Evolutionary conservation across 805 yeast species (phyloP), one percentile per base, ranked within the genome.

Genomic region (Nakazawaea sp.): DNA sequence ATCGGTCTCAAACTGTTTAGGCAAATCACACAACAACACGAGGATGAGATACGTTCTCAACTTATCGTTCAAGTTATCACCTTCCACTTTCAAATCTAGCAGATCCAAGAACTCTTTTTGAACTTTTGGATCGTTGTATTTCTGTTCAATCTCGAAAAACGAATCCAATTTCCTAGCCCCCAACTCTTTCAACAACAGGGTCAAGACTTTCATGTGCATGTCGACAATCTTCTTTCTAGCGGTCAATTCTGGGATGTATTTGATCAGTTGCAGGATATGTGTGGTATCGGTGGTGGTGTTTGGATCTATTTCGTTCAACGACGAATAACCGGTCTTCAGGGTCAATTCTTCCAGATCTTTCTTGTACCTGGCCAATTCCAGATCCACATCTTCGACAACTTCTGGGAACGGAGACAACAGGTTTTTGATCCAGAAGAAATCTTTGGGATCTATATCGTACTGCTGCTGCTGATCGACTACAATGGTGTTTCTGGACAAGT

Each of bases 321-420:
- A 78, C 7, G 80, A 67, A 27, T 84, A 85, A 16, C 75, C 78
- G 1, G 95, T 81, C 45, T 73, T 78, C 33, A 73, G 72, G 1
- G 97, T 87, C 35, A 94, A 68, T 42, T 83, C 94, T 43, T 80
- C 81, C 2, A 97, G 96, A 49, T 87, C 96, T 40, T 74, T 72
- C 47, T 89, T 90, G 61, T 92, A 92, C 38, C 70, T 68, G 42
- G 81, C 76, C 43, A 89, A 68, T 42, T 87, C 97, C 19, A 70
- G 61, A 52, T 92, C 97, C 16, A 95, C 94, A 58, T 86, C 86
- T 57, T 92, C 98, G 24, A 95, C 98, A n/a, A 94, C 97, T 55
- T 90, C 97, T 1, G 98, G 98, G 66, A 92, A 92, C 27, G 98
- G 97, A 40, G 86, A 63, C 35, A 81, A 81, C 10, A 95, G 70